Conservation (phyloP, 2,329 filamentous ascomycete genomes). For the Hypoxylon sp. region DNA sequence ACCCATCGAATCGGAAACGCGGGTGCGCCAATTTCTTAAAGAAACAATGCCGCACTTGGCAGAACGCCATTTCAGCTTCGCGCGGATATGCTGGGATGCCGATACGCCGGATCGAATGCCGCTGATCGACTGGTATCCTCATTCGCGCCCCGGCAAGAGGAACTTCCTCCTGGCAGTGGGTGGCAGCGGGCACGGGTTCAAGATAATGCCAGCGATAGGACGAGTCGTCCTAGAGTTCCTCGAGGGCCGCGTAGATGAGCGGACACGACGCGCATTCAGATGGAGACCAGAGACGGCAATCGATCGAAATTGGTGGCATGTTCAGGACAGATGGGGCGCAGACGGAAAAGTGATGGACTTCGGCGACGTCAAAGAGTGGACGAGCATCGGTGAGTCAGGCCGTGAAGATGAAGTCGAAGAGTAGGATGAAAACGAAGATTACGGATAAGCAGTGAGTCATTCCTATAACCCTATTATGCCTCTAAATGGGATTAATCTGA, state of each 20-base stretch:
- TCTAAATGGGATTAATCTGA: neutral
- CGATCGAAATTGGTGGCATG: conserved; percentile 50
- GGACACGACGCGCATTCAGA: conserved; percentile 52
- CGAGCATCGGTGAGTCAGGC: conserved; percentile 33
- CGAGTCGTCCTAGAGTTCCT: conserved; percentile 57
- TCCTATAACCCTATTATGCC: neutral
- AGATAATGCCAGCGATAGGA: conserved; percentile 60
- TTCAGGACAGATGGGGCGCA: conserved; percentile 58
- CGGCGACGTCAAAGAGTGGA: conserved; percentile 53
- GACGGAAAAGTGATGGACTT: conserved; percentile 58
- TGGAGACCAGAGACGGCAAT: conserved; percentile 61
- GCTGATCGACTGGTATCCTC: conserved; percentile 59
- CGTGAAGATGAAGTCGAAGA: neutral
- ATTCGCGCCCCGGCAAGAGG: conserved; percentile 48
- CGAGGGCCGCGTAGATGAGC: conserved; percentile 53
- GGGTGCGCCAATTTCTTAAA: conserved; percentile 56
- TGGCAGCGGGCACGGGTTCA: conserved; percentile 61
- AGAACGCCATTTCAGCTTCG: conserved; percentile 56
- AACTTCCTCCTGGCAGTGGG: conserved; percentile 55
- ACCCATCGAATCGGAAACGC: conserved; percentile 55
- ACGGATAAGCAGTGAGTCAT: neutral
- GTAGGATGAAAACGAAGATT: neutral
- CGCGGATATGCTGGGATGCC: conserved; percentile 64
- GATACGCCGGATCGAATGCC: conserved; percentile 63
- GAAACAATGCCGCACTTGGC: conserved; percentile 63